These are phyloP conservation scores for Lobosporangium transversale DNA, from an alignment of 192 early-diverging fungal species.

Conservation along the genomic window DNA sequence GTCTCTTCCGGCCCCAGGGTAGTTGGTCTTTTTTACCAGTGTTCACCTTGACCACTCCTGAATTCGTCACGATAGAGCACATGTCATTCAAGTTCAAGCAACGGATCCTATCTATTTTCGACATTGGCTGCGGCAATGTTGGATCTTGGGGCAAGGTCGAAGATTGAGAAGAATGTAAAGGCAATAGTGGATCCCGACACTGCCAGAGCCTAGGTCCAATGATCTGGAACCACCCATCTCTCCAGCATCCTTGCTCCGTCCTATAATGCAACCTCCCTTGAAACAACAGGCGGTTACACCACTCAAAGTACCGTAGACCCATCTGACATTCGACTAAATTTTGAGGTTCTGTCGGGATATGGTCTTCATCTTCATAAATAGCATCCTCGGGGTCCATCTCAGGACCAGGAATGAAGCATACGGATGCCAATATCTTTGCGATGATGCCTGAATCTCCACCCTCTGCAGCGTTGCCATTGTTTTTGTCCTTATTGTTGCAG, in stretches of 20 bases:
- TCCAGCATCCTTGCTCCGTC: constrained; percentile 13
- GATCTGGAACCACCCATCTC: constrained; percentile 18
- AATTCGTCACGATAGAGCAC: constrained; percentile 5
- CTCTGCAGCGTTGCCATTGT: neutral
- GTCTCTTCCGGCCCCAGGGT: no score
- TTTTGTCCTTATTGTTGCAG: neutral
- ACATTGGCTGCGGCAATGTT: no score
- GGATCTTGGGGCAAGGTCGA: no score
- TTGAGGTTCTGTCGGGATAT: constrained; percentile 24
- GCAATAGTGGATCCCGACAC: neutral
- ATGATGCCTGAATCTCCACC: neutral
- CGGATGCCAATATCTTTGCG: constrained; percentile 9
- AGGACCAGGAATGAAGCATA: constrained; percentile 32
- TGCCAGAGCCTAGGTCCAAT: constrained; percentile 22
- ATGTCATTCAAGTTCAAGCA: constrained; percentile 21
- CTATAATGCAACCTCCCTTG: constrained; percentile 10
- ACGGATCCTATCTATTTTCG: neutral
- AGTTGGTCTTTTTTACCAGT: neutral
- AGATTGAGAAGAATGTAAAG: neutral
- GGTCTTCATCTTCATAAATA: constrained; percentile 13
- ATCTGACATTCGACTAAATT: constrained; percentile 30
- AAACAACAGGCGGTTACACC: constrained; percentile 7
- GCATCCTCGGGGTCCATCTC: constrained; percentile 37
- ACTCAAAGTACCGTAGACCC: constrained; percentile 26
- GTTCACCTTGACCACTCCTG: neutral